Conservation (phyloP, 805 yeast species). For the Metschnikowia aberdeeniae region DNA sequence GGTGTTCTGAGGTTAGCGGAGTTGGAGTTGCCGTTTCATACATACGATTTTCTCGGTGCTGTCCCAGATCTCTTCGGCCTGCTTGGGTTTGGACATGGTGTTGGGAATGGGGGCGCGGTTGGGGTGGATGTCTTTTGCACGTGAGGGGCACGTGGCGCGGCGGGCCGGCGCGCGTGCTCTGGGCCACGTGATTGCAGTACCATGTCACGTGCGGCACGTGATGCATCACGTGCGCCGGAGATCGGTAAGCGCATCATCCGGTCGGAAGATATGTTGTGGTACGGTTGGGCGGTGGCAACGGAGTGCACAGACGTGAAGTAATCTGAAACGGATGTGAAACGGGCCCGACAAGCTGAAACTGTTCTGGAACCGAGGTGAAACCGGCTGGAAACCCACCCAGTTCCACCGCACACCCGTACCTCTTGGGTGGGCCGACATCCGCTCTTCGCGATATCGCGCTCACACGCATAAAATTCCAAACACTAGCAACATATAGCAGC, state of each 20-base stretch:
- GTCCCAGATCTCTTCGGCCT: conserved; percentile 91
- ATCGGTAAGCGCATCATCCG: no score
- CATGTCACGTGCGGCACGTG: no score
- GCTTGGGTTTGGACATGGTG: conserved; percentile 16
- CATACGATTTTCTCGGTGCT: conserved; percentile 78
- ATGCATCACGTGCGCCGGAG: no score
- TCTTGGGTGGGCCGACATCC: conserved; percentile 1
- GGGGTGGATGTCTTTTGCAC: background rate
- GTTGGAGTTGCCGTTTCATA: conserved; percentile 10
- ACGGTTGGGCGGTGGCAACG: no score
- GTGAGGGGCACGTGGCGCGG: no score
- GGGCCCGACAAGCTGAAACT: no score
- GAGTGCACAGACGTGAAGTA: no score
- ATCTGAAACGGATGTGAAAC: no score
- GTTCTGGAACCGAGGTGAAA: no score
- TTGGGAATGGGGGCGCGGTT: background rate
- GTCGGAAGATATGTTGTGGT: no score
- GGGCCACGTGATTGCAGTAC: no score
- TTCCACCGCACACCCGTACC: background rate
- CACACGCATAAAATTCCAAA: conserved; percentile 1
- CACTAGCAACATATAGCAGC: background rate
- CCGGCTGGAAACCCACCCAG: background rate
- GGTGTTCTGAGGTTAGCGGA: conserved; percentile 52
- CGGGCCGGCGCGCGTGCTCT: no score
- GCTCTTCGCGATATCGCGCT: conserved; percentile 4